Evolutionary conservation across 2,329 filamentous ascomycete species (phyloP), one percentile per base, ranked within the genome.

Genomic region (Sporothrix dimorphospora): DNA sequence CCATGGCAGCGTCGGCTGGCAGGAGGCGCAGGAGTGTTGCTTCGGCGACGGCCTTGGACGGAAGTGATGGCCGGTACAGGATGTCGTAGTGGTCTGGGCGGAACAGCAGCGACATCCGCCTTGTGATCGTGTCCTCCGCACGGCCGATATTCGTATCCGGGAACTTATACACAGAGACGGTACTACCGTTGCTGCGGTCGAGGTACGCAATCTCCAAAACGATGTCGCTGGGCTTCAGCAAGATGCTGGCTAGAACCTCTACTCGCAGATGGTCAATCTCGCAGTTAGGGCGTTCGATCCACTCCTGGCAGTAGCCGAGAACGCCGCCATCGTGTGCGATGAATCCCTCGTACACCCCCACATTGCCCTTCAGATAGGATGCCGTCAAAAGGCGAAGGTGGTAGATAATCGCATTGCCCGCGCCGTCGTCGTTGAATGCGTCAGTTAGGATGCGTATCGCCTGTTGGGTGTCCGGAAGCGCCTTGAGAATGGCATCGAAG

Each of bases 231-330:
- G 92, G 92, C 78, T 93, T 91, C 74, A 98, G 88, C 3, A 98
- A 86, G 34, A 94, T 88, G 75, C 95, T 90, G 74, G 91, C 88
- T 67, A 98, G 84, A 2, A 93, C 89, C 73, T 89, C 89, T 74
- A 98, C 86, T 57, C 93, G 93, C n/a, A 97, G 84, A 77, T 98
- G 90, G 76, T 99, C 96, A 74, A 98, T 97, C 82, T 98, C 95
- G 68, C 90, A 89, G 76, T 91, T 88, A 19, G 91, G 86, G 0
- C 92, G 89, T 79, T 97, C 91, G 75, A 98, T 90, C 73, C 87
- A 87, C 16, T 87, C 85, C 51, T 85, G 81, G 79, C 92, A 93
- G 81, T 96, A 95, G 30, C 89, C 85, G 16, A 89, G 86, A 47
- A 96, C 83, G 67, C 84, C 84, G 47, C 80, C 79, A n/a, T 81